Percentiles rank a stretch among this genome's conserved stretches.
Conservation (phyloP, 1,139 yeast species). For the Suhomyces taliae region DNA sequence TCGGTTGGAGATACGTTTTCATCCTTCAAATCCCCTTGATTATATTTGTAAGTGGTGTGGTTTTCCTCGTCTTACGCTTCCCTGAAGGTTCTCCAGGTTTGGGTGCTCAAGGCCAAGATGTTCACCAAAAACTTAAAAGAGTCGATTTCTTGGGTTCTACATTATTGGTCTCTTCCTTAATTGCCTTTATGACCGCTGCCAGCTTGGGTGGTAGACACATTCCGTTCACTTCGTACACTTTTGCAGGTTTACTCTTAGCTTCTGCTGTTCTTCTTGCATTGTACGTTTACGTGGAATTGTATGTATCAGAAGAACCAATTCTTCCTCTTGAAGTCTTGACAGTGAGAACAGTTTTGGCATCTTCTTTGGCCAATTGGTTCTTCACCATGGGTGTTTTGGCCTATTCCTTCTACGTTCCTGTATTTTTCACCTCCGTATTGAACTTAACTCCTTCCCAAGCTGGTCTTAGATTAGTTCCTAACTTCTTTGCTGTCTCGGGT, state of each 20-base stretch:
- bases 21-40: conserved; percentile 64
- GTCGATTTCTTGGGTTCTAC: conserved; percentile 76
- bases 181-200: conserved; percentile 59
- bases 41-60: conserved; percentile 43
- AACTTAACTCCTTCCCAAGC: conserved; percentile 56
- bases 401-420: conserved; percentile 61
- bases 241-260: conserved; percentile 27
- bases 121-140: conserved; percentile 50
- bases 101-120: conserved; percentile 36
- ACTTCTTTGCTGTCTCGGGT: conserved; percentile 64
- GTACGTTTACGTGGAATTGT: conserved; percentile 54
- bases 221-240: conserved; percentile 35
- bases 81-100: conserved; percentile 52
- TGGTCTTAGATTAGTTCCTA: conserved; percentile 63
- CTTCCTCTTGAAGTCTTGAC: conserved; percentile 58
- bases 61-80: conserved; percentile 39
- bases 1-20: conserved; percentile 77
- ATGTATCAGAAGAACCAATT: conserved; percentile 64
- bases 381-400: conserved; percentile 57
- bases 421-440: conserved; percentile 60
- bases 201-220: conserved; percentile 66
- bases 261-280: conserved; percentile 24
- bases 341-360: conserved; percentile 60
- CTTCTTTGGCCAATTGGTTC: conserved; percentile 70
- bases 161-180: conserved; percentile 56